Percentiles rank a stretch among this genome's conserved stretches.
Evolutionary conservation across 345 rosid genomes (phyloP).

Genomic region (Aquilaria malaccensis): DNA sequence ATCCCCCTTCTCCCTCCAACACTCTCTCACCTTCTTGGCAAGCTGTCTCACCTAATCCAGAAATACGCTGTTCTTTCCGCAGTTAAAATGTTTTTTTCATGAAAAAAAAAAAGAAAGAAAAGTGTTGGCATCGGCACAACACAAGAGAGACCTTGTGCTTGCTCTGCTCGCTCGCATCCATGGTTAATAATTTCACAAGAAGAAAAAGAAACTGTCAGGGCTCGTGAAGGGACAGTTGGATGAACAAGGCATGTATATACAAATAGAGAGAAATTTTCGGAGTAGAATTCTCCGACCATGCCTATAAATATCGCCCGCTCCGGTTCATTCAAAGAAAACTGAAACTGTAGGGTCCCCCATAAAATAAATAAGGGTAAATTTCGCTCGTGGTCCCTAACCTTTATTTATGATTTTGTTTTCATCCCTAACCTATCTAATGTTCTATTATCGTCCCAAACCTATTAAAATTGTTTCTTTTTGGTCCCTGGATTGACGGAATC

Average conservation of each 20-base stretch:
- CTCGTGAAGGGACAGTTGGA: constrained; percentile 12
- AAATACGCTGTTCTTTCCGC: neutral
- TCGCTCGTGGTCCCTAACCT: no score
- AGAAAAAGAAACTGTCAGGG: neutral
- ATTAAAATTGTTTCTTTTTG: no score
- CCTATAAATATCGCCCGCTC: constrained; percentile 5
- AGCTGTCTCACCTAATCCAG: constrained; percentile 10
- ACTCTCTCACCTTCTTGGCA: neutral
- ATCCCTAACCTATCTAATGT: no score
- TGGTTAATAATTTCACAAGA: neutral
- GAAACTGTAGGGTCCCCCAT: constrained; percentile 1
- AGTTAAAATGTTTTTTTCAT: neutral
- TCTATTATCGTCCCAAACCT: no score
- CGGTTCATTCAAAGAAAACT: constrained; percentile 1
- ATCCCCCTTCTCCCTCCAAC: neutral
- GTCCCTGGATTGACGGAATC: no score
- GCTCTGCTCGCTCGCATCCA: no score
- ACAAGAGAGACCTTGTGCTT: no score
- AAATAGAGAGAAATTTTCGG: neutral
- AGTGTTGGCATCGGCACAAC: neutral
- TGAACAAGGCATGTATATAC: constrained; percentile 4
- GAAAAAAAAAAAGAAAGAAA: no score
- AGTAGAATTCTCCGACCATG: constrained; percentile 14
- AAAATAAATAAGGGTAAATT: neutral
- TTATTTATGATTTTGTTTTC: no score